A percentile compares a stretch with the other conserved stretches of the same genome.
phyloP scores from a whole-genome alignment of 2,329 filamentous ascomycete species.

The Exophiala spinifera region DNA sequence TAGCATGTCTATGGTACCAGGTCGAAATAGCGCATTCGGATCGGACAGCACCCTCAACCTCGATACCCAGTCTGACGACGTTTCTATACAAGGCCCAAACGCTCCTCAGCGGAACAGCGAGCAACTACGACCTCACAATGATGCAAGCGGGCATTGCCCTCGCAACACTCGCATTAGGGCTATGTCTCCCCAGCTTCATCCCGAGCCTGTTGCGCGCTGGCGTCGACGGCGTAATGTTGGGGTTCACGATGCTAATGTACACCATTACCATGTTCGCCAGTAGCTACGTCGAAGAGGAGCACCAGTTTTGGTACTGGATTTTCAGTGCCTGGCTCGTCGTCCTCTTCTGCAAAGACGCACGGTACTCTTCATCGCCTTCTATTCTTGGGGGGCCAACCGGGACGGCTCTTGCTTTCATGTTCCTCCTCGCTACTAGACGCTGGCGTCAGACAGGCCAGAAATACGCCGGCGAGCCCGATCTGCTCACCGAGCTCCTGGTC shows the following conservation, averaged over 20 bases:
- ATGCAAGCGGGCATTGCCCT: conserved; percentile 50
- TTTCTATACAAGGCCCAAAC: conserved; percentile 73
- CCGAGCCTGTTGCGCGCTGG: conserved; percentile 4
- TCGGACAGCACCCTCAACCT: not conserved
- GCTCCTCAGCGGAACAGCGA: conserved; percentile 83
- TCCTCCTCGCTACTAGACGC: conserved; percentile 65
- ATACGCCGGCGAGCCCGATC: conserved; percentile 83
- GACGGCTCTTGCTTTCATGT: conserved; percentile 53
- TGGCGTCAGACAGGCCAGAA: conserved; percentile 99
- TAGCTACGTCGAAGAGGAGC: conserved; percentile 97
- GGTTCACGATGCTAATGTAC: conserved; percentile 60
- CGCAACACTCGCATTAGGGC: conserved; percentile 31
- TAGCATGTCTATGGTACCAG: conserved; percentile 68
- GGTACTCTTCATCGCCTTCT: conserved; percentile 3
- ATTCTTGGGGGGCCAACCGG: conserved; percentile 13
- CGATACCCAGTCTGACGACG: conserved; percentile 4
- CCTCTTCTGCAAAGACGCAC: conserved; percentile 32
- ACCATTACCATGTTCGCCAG: conserved; percentile 94
- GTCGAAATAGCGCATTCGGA: not conserved
- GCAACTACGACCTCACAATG: conserved; percentile 76
- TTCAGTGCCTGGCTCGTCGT: conserved; percentile 51
- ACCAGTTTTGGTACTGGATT: conserved; percentile 97
- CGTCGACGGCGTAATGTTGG: conserved; percentile 38
- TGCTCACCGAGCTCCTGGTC: conserved; percentile 69
- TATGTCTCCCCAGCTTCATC: conserved; percentile 28